Evolutionary conservation across 148 eudicot genomes (phyloP).

Genomic region (Camellia japonica): DNA sequence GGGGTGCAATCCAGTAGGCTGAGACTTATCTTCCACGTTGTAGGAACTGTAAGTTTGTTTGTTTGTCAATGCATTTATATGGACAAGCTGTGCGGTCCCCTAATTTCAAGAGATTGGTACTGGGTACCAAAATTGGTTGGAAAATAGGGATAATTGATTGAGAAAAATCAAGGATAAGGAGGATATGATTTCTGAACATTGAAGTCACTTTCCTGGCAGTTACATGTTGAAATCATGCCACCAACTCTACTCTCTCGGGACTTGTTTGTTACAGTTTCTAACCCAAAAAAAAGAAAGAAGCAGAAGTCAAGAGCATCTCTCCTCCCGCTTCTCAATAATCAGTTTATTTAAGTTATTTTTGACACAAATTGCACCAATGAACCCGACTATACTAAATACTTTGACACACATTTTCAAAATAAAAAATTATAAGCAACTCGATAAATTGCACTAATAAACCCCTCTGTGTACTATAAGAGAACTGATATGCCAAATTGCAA

Average conservation of each 20-base stretch:
- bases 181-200: neutral
- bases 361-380: too few relatives aligned
- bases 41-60: neutral
- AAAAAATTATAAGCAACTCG: too few relatives aligned
- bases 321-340: too few relatives aligned
- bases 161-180: slow-evolving; percentile 7
- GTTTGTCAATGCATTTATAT: slow-evolving; percentile 9
- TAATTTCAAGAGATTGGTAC: neutral
- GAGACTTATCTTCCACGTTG: neutral
- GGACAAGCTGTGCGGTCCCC: slow-evolving; percentile 8
- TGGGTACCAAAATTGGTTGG: slow-evolving; percentile 6
- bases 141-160: slow-evolving; percentile 5
- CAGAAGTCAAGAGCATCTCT: too few relatives aligned
- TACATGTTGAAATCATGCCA: slow-evolving; percentile 6
- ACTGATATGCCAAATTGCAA: neutral
- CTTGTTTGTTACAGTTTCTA: too few relatives aligned
- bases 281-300: too few relatives aligned
- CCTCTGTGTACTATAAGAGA: neutral
- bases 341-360: too few relatives aligned
- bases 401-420: too few relatives aligned
- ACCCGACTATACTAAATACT: too few relatives aligned
- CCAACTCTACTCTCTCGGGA: neutral
- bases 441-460: too few relatives aligned
- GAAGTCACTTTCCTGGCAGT: slow-evolving; percentile 10
- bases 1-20: neutral